phyloP scores from a whole-genome alignment of 1,284 basidiomycete genomes.

The Sporisorium iseilematis-ciliati region DNA sequence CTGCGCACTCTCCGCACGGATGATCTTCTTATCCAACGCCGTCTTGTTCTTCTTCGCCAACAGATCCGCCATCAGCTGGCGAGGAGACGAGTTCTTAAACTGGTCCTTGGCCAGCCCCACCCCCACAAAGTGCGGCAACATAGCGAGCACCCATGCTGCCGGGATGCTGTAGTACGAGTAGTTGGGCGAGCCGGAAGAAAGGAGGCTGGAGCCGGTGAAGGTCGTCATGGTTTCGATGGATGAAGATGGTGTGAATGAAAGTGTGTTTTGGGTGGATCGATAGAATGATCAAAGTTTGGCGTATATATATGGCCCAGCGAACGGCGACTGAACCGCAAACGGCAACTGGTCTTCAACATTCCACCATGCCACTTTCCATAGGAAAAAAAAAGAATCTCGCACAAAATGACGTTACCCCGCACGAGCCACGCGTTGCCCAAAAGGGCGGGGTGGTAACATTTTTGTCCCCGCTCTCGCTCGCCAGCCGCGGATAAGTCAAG shows the following conservation, averaged over 20 bases:
- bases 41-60: conserved; percentile 49
- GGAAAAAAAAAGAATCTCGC: too few relatives aligned
- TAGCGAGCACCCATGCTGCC: conserved; percentile 35
- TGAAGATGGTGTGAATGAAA: background rate
- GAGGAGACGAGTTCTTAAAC: conserved; percentile 37
- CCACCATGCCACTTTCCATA: too few relatives aligned
- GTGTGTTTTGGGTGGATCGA: background rate
- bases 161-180: conserved; percentile 46
- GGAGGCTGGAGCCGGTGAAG: conserved; percentile 17
- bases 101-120: conserved; percentile 14
- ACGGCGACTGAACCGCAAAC: conserved; percentile 1
- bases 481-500: too few relatives aligned
- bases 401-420: conserved; percentile 10
- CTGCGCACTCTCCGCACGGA: conserved; percentile 45
- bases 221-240: conserved; percentile 21
- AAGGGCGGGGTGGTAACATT: too few relatives aligned
- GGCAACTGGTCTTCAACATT: background rate
- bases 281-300: background rate
- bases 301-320: background rate
- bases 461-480: too few relatives aligned
- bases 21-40: conserved; percentile 34
- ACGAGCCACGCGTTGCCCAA: background rate
- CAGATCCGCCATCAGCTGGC: conserved; percentile 43
- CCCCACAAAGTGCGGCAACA: conserved; percentile 37
- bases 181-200: conserved; percentile 24